These are phyloP conservation scores for Eucalyptus camaldulensis DNA, from an alignment of 345 rosid genomes.

Conservation along the genomic window DNA sequence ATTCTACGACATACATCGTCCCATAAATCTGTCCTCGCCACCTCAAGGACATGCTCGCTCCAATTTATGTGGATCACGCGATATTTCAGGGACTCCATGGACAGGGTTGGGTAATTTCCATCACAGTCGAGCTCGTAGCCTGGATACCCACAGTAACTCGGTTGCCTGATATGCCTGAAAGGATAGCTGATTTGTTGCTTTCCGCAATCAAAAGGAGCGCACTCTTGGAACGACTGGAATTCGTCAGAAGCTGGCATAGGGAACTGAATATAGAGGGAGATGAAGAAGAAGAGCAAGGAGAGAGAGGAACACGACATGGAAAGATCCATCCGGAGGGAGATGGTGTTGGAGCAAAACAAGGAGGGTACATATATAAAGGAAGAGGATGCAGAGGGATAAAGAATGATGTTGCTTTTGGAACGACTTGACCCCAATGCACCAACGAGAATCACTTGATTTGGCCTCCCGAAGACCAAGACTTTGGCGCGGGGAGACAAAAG, in stretches of 20 bases:
- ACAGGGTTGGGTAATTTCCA: rapidly evolving
- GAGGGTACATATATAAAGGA: neutral
- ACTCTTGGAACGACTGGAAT: neutral
- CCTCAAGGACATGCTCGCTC: rapidly evolving
- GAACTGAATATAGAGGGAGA: neutral
- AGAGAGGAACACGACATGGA: neutral
- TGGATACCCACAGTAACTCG: neutral
- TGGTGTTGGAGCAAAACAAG: neutral
- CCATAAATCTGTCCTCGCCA: rapidly evolving
- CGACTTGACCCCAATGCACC: neutral
- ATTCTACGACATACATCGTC: rapidly evolving
- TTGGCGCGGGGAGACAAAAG: too few species aligned
- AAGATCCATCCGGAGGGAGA: neutral
- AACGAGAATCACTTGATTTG: neutral
- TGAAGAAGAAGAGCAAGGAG: neutral
- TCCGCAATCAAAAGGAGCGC: neutral
- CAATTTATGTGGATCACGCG: rapidly evolving
- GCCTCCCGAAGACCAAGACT: neutral
- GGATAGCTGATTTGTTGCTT: neutral
- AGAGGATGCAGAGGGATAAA: neutral
- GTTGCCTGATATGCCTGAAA: rapidly evolving
- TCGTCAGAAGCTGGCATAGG: neutral
- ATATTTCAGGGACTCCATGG: neutral
- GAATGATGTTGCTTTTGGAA: too few species aligned
- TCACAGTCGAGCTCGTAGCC: neutral